phyloP scores from a whole-genome alignment of 1,284 basidiomycete species.

The Schizopora paradoxa region DNA sequence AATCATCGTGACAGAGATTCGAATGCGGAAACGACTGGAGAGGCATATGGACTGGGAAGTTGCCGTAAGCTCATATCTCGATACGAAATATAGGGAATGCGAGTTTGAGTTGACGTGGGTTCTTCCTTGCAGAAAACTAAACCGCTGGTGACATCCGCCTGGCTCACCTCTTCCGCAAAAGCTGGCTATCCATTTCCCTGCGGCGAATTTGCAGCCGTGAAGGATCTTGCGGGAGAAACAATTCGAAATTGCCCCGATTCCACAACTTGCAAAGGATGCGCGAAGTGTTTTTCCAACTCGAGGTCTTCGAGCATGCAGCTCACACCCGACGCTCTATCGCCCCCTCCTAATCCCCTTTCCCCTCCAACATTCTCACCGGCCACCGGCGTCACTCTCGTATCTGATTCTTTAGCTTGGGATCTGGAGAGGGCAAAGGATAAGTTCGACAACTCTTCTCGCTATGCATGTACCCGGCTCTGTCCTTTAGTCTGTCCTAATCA shows the following conservation, averaged over 20 bases:
- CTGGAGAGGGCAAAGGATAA: constrained; percentile 25
- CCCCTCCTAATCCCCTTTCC: not conserved
- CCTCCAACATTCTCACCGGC: constrained; percentile 16
- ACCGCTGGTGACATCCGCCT: constrained; percentile 59
- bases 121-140: constrained; percentile 47
- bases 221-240: constrained; percentile 43
- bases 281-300: not conserved
- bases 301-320: not conserved
- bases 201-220: constrained; percentile 48
- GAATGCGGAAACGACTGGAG: constrained; percentile 61
- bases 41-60: constrained; percentile 59
- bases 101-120: constrained; percentile 5
- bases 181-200: constrained; percentile 42
- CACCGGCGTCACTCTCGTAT: constrained; percentile 21
- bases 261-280: constrained; percentile 8
- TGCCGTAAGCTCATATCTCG: constrained; percentile 38
- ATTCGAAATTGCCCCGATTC: constrained; percentile 37
- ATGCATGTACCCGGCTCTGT: constrained; percentile 55
- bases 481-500: constrained; percentile 66
- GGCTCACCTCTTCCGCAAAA: constrained; percentile 54
- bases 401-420: too few relatives aligned
- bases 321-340: not conserved
- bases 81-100: not conserved
- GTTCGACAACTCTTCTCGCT: constrained; percentile 38
- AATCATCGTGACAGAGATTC: constrained; percentile 58